Evolutionary conservation across 2,329 filamentous ascomycete species (phyloP).

Genomic region (Cytospora paraplurivora): DNA sequence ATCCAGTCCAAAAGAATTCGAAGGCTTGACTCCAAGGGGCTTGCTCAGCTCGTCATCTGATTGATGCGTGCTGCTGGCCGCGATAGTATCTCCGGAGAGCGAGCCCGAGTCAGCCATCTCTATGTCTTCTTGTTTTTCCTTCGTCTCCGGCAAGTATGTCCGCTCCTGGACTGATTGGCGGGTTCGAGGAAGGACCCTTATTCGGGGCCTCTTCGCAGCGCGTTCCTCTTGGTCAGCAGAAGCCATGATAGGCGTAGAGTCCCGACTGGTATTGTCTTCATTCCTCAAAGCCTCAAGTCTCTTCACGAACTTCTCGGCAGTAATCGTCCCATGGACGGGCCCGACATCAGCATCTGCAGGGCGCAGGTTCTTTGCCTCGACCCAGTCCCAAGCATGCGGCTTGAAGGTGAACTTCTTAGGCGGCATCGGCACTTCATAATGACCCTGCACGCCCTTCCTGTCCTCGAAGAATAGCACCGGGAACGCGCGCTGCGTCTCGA

Average conservation of each 20-base stretch:
- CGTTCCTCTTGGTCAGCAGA: background rate
- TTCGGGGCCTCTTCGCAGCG: background rate
- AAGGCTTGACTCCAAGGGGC: too few relatives aligned
- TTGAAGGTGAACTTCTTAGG: constrained; percentile 15
- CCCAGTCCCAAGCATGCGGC: constrained; percentile 19
- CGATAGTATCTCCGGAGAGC: constrained; percentile 15
- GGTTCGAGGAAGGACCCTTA: background rate
- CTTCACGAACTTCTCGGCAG: constrained; percentile 10
- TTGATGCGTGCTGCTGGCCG: constrained; percentile 7
- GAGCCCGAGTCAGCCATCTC: constrained; percentile 13
- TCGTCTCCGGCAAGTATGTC: background rate
- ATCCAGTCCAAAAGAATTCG: background rate
- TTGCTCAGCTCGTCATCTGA: background rate
- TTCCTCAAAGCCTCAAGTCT: constrained; percentile 1
- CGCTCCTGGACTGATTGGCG: background rate
- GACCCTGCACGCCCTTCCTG: background rate
- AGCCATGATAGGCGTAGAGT: background rate
- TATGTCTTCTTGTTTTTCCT: background rate
- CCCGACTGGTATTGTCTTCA: background rate
- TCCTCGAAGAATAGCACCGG: constrained; percentile 23
- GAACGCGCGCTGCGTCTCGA: constrained; percentile 3
- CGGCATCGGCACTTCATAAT: constrained; percentile 6
- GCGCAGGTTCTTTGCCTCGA: constrained; percentile 9
- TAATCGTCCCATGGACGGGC: background rate
- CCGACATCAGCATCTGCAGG: background rate